phyloP scores from a whole-genome alignment of 805 yeast genomes.

The Yamadazyma endophytica region DNA sequence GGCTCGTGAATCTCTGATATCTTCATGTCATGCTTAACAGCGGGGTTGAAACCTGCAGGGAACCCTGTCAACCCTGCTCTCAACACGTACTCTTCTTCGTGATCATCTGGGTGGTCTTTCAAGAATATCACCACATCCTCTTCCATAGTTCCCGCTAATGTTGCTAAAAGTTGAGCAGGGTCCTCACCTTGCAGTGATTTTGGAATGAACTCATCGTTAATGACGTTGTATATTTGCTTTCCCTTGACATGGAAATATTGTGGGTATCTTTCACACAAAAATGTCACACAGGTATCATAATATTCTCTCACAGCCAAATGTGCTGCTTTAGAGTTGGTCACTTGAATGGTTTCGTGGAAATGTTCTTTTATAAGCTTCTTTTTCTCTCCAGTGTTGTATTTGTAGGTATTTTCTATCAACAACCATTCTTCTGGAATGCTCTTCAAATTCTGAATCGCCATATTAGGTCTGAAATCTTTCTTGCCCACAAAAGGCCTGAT shows the following conservation, averaged over 20 bases:
- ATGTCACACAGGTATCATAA: slow-evolving; percentile 40
- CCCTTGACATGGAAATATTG: slow-evolving; percentile 38
- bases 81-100: slow-evolving; percentile 53
- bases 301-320: slow-evolving; percentile 44
- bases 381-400: slow-evolving; percentile 7
- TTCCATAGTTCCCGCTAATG: slow-evolving; percentile 42
- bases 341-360: slow-evolving; percentile 26
- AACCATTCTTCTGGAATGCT: slow-evolving; percentile 51
- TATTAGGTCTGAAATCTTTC: slow-evolving; percentile 29
- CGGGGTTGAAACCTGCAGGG: slow-evolving; percentile 73
- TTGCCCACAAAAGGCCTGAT: slow-evolving; percentile 35
- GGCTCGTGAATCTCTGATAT: slow-evolving; percentile 63
- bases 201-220: slow-evolving; percentile 40
- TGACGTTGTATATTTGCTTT: slow-evolving; percentile 29
- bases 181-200: slow-evolving; percentile 10
- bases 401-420: slow-evolving; percentile 57
- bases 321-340: slow-evolving; percentile 13
- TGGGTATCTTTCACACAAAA: slow-evolving; percentile 49
- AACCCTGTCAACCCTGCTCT: slow-evolving; percentile 57
- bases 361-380: slow-evolving; percentile 19
- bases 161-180: slow-evolving; percentile 17
- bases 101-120: slow-evolving; percentile 31
- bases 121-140: slow-evolving; percentile 61
- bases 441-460: slow-evolving; percentile 29
- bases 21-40: slow-evolving; percentile 46